phyloP scores from a whole-genome alignment of 2,329 filamentous ascomycete species.

The Pestalotiopsis sp. region DNA sequence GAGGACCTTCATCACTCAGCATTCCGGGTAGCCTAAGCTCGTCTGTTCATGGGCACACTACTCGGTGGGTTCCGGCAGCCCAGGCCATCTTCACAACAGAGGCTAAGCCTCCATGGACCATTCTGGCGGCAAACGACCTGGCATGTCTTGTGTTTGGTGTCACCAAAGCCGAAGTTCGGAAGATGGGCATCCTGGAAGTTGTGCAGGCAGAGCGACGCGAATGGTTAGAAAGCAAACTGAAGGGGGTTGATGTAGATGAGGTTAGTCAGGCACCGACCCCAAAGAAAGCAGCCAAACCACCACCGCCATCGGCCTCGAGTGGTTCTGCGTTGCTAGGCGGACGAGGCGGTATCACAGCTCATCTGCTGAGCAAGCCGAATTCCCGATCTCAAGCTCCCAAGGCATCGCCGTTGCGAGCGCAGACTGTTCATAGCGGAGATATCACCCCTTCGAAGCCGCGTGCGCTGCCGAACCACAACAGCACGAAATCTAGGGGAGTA shows the following conservation, averaged over 20 bases:
- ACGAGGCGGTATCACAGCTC: slow-evolving; percentile 76
- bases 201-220: slow-evolving; percentile 84
- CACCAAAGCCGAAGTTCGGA: slow-evolving; percentile 91
- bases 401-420: slow-evolving; percentile 58
- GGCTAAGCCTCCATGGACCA: slow-evolving; percentile 86
- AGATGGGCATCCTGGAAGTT: slow-evolving; percentile 92
- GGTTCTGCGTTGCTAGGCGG: slow-evolving; percentile 65
- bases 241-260: slow-evolving; percentile 58
- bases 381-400: slow-evolving; percentile 57
- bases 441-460: slow-evolving; percentile 55
- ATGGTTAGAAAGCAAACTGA: slow-evolving; percentile 87
- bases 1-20: slow-evolving; percentile 37
- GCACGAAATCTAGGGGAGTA: slow-evolving; percentile 81
- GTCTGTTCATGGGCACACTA: slow-evolving; percentile 81
- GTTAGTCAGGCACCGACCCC: slow-evolving; percentile 35
- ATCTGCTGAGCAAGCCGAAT: slow-evolving; percentile 80
- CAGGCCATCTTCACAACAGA: slow-evolving; percentile 99
- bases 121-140: slow-evolving; percentile 92
- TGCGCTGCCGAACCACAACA: slow-evolving; percentile 61
- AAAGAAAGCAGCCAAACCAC: slow-evolving; percentile 35
- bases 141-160: slow-evolving; percentile 99
- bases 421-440: slow-evolving; percentile 62
- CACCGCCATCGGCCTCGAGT: slow-evolving; percentile 37
- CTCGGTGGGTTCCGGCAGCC: slow-evolving; percentile 84
- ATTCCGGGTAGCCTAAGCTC: slow-evolving; percentile 53